These are phyloP conservation scores for Stromatinia cepivora DNA, from an alignment of 2,329 filamentous ascomycete genomes.

Conservation along the genomic window DNA sequence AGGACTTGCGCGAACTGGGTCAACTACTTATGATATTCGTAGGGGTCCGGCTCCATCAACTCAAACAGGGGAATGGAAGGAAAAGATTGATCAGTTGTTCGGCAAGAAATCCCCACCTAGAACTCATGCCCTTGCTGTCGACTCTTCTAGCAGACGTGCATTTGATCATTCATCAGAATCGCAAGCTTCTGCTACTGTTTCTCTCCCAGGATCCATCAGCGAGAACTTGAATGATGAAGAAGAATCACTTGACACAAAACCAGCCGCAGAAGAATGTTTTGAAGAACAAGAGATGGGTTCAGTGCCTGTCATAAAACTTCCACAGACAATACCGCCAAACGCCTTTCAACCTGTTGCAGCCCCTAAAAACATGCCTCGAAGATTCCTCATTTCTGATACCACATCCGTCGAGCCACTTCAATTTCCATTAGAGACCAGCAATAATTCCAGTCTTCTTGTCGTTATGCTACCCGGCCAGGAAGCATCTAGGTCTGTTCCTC, in stretches of 20 bases:
- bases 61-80: slow-evolving; percentile 64
- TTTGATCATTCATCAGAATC: slow-evolving; percentile 56
- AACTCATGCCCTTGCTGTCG: slow-evolving; percentile 61
- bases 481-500: slow-evolving; percentile 45
- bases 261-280: slow-evolving; percentile 77
- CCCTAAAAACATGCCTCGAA: slow-evolving; percentile 55
- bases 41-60: slow-evolving; percentile 36
- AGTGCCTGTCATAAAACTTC: slow-evolving; percentile 69
- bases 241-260: slow-evolving; percentile 57
- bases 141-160: slow-evolving; percentile 66
- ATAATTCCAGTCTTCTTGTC: slow-evolving; percentile 43
- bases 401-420: slow-evolving; percentile 48
- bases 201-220: slow-evolving; percentile 52
- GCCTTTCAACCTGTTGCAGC: slow-evolving; percentile 62
- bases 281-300: slow-evolving; percentile 80
- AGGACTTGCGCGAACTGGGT: slow-evolving; percentile 45
- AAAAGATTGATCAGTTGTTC: slow-evolving; percentile 76
- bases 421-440: slow-evolving; percentile 45
- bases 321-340: slow-evolving; percentile 59
- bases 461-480: slow-evolving; percentile 51
- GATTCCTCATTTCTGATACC: slow-evolving; percentile 50
- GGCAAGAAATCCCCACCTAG: slow-evolving; percentile 57
- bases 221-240: slow-evolving; percentile 43
- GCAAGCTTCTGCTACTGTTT: slow-evolving; percentile 62
- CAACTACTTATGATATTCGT: slow-evolving; percentile 46